Conservation (phyloP, 164 flowering plant genomes). For the Magnolia sinica region DNA sequence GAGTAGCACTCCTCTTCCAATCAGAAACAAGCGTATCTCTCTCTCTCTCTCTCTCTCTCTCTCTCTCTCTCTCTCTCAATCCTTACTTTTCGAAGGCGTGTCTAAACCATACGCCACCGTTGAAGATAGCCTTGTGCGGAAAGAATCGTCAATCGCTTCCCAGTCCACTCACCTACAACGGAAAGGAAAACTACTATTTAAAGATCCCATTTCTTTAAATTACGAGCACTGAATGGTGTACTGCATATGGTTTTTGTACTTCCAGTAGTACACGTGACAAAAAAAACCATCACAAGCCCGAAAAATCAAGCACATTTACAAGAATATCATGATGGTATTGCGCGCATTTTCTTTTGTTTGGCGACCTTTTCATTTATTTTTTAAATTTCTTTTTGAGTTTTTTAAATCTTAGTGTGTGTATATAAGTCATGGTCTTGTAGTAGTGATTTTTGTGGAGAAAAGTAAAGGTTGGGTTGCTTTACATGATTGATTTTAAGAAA, state of each 20-base stretch:
- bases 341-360: neutral
- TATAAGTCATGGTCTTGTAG: neutral
- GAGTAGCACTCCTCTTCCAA: too few relatives aligned
- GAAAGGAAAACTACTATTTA: neutral
- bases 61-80: neutral
- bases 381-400: too few relatives aligned
- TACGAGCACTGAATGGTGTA: neutral
- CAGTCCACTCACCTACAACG: neutral
- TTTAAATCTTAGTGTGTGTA: neutral
- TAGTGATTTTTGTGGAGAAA: neutral
- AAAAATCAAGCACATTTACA: neutral
- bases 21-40: too few relatives aligned
- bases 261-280: neutral
- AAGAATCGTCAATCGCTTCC: neutral
- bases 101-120: neutral
- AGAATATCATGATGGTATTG: neutral
- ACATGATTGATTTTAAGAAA: neutral
- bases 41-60: too few relatives aligned
- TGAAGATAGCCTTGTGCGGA: neutral
- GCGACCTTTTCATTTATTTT: neutral
- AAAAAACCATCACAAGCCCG: neutral
- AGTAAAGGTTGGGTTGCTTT: neutral
- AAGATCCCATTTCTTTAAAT: neutral
- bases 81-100: neutral
- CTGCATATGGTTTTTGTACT: conserved; percentile 1